Percentiles rank a stretch among this genome's conserved stretches.
Conservation (phyloP, 495 filamentous ascomycete species). For the Annulohypoxylon moriforme region DNA sequence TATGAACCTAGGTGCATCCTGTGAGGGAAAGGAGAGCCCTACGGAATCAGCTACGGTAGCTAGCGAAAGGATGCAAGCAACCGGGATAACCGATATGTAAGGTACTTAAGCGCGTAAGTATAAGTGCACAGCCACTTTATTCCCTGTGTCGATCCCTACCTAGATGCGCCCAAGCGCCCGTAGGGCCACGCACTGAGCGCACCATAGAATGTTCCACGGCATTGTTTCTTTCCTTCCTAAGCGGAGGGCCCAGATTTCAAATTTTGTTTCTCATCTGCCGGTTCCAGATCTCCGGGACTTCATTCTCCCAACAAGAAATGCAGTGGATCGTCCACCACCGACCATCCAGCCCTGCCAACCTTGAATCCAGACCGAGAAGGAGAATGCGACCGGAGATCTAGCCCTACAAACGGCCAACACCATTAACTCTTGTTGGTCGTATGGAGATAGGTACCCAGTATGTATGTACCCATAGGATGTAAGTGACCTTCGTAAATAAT, state of each 20-base stretch:
- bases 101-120: constrained; percentile 24
- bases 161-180: constrained; percentile 4
- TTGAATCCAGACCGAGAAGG: not conserved
- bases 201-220: constrained; percentile 40
- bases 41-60: not conserved
- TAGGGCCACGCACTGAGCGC: constrained; percentile 20
- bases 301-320: constrained; percentile 20
- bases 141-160: constrained; percentile 10
- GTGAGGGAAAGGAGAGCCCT: constrained; percentile 10
- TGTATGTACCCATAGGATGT: not conserved
- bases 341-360: not conserved
- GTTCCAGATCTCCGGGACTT: constrained; percentile 38
- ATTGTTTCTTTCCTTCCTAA: constrained; percentile 24
- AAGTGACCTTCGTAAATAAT: not conserved
- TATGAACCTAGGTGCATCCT: not conserved
- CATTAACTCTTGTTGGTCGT: constrained; percentile 6
- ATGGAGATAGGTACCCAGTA: not conserved
- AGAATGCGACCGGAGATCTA: not conserved
- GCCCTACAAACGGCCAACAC: constrained; percentile 25
- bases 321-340: not conserved
- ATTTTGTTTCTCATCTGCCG: constrained; percentile 21
- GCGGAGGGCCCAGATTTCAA: constrained; percentile 29
- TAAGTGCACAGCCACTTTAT: constrained; percentile 31
- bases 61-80: constrained; percentile 5
- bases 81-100: constrained; percentile 39